Conservation (phyloP, 164 flowering plant species). For the Aristolochia contorta region DNA sequence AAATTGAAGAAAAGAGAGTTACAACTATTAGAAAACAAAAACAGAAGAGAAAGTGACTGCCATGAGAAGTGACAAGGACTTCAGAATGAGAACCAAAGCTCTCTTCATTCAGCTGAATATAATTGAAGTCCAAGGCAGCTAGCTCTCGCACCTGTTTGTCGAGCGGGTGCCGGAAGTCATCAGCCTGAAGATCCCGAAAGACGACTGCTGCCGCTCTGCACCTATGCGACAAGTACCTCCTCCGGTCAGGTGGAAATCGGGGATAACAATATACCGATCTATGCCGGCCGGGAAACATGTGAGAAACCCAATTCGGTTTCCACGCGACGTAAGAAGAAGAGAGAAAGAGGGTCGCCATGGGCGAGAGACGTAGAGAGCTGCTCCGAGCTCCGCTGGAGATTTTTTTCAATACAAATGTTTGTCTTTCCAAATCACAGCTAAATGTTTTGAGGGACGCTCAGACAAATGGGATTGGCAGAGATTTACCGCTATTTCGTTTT, state of each 20-base stretch:
- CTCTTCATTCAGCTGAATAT: no score
- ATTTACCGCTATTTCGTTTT: constrained; percentile 3
- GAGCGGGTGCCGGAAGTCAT: constrained; percentile 31
- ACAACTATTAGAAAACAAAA: no score
- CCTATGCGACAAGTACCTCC: no score
- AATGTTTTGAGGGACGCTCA: not conserved
- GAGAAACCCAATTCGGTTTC: constrained; percentile 1
- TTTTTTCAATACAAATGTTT: not conserved
- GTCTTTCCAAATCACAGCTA: not conserved
- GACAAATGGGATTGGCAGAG: not conserved
- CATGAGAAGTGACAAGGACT: no score
- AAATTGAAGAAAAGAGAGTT: not conserved
- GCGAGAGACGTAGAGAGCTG: not conserved
- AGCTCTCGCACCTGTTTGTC: constrained; percentile 21
- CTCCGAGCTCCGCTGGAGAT: not conserved
- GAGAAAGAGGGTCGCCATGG: constrained; percentile 19
- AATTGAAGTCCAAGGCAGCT: no score
- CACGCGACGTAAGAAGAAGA: constrained; percentile 8
- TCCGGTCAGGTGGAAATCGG: not conserved
- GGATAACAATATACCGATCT: no score
- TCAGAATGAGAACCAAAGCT: no score
- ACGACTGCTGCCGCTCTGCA: constrained; percentile 14
- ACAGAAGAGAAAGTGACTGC: no score
- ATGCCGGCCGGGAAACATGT: no score
- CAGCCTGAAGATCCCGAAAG: constrained; percentile 25